phyloP scores from a whole-genome alignment of 352 stramenopile genomes.

The Pythium brassicae region DNA sequence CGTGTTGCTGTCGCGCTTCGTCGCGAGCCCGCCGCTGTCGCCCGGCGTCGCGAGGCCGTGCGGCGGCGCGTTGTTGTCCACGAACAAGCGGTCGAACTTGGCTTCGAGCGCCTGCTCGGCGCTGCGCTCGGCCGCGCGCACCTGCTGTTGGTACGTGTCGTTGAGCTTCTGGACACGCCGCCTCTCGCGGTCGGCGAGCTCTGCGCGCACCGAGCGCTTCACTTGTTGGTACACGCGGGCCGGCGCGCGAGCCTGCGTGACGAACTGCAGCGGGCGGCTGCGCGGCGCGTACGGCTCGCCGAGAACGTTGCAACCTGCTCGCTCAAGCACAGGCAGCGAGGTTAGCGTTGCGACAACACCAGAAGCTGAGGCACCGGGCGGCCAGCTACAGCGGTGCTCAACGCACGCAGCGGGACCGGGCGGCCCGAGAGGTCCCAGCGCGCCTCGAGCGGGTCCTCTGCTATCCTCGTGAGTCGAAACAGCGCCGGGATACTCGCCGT shows the following conservation, averaged over 20 bases:
- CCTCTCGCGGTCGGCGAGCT: constrained; percentile 17
- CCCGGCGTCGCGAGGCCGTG: not conserved
- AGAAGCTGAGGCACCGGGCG: no score
- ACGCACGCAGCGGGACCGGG: constrained; percentile 21
- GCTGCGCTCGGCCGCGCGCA: not conserved
- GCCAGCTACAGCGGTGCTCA: no score
- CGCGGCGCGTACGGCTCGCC: constrained; percentile 19
- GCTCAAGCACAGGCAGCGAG: not conserved
- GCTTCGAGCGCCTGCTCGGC: constrained; percentile 10
- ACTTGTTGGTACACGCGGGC: constrained; percentile 18
- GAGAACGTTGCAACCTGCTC: constrained; percentile 20
- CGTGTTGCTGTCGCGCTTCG: not conserved
- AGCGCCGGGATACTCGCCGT: not conserved
- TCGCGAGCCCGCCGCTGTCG: not conserved
- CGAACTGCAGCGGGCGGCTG: constrained; percentile 13
- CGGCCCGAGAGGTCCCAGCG: constrained; percentile 15
- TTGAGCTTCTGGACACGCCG: constrained; percentile 22
- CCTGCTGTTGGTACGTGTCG: constrained; percentile 5
- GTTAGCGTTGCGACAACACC: not conserved
- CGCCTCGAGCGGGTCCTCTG: constrained; percentile 19
- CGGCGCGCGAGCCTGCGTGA: not conserved
- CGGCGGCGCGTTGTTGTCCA: constrained; percentile 4
- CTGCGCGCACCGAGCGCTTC: constrained; percentile 13
- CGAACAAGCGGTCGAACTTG: constrained; percentile 11
- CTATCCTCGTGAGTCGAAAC: constrained; percentile 4